phyloP scores from a whole-genome alignment of 228 moss, liverwort and hornwort species.

The Sphagnum fallax region DNA sequence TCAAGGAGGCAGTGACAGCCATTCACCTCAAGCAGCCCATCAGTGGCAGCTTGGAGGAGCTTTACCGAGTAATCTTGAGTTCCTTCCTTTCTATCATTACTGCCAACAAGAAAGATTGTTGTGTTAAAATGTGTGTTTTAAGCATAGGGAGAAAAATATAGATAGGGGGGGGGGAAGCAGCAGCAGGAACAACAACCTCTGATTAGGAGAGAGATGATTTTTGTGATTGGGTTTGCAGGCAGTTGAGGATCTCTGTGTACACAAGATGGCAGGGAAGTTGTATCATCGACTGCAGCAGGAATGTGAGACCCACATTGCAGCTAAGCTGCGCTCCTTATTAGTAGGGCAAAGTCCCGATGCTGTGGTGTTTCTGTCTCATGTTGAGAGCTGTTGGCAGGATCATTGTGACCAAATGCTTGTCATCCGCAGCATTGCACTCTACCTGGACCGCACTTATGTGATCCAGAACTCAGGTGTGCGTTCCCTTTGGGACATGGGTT shows the following conservation, averaged over 20 bases:
- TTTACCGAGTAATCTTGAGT: constrained; percentile 57
- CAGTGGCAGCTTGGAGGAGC: constrained; percentile 93
- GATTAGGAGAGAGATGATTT: no score
- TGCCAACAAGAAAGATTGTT: no score
- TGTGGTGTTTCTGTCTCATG: constrained; percentile 92
- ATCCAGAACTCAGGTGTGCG: constrained; percentile 93
- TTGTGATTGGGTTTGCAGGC: constrained; percentile 44
- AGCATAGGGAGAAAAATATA: no score
- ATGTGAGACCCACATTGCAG: constrained; percentile 83
- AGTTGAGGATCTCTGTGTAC: constrained; percentile 91
- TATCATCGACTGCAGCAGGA: constrained; percentile 94
- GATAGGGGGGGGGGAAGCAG: no score
- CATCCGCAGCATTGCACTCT: constrained; percentile 93
- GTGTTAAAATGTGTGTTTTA: no score
- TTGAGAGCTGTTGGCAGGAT: constrained; percentile 98
- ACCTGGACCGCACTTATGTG: constrained; percentile 97
- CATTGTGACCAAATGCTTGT: constrained; percentile 99
- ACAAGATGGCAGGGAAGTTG: constrained; percentile 96
- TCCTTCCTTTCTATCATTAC: no score
- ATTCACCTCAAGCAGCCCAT: constrained; percentile 97
- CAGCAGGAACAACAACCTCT: no score
- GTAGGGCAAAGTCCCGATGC: constrained; percentile 91
- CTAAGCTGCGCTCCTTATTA: constrained; percentile 58
- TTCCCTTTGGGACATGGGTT: constrained; percentile 97
- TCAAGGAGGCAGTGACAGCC: constrained; percentile 87